These are phyloP conservation scores for Epichloe gansuensis DNA, from an alignment of 2,329 filamentous ascomycete genomes.

Conservation along the genomic window DNA sequence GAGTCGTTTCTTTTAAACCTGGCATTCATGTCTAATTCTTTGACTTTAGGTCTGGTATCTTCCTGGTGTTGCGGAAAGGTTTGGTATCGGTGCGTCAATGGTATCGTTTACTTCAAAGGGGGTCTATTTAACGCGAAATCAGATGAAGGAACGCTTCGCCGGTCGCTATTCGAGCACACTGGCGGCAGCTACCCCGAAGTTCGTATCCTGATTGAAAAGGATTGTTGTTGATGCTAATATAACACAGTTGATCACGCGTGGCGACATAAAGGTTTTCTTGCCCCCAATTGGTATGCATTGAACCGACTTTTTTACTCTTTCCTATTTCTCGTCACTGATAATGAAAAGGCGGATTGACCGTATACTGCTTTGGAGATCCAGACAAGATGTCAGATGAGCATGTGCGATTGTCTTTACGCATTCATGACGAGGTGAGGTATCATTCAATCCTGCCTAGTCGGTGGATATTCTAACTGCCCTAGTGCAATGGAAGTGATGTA, in stretches of 20 bases:
- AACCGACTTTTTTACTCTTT: background rate
- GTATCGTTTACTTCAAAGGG: background rate
- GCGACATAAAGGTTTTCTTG: conserved; percentile 89
- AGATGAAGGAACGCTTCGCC: conserved; percentile 77
- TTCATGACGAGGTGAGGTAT: conserved; percentile 49
- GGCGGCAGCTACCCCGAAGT: conserved; percentile 85
- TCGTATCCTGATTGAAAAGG: background rate
- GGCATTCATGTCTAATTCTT: background rate
- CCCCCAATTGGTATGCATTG: conserved; percentile 62
- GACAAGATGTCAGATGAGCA: conserved; percentile 86
- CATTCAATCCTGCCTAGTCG: too few species aligned
- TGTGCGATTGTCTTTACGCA: conserved; percentile 65
- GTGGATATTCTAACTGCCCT: background rate
- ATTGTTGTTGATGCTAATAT: background rate
- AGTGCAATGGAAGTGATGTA: conserved; percentile 93
- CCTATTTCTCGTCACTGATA: background rate
- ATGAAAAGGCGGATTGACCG: conserved; percentile 61
- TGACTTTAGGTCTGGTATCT: conserved; percentile 56
- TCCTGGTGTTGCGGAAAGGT: conserved; percentile 78
- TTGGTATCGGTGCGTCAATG: conserved; percentile 58
- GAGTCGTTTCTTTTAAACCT: conserved; percentile 18
- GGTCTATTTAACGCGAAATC: conserved; percentile 14
- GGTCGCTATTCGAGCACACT: conserved; percentile 86
- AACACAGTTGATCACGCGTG: conserved; percentile 66
- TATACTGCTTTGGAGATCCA: conserved; percentile 94